These are phyloP conservation scores for Fragosphaeria purpurea DNA, from an alignment of 2,329 filamentous ascomycete species.

Conservation along the genomic window DNA sequence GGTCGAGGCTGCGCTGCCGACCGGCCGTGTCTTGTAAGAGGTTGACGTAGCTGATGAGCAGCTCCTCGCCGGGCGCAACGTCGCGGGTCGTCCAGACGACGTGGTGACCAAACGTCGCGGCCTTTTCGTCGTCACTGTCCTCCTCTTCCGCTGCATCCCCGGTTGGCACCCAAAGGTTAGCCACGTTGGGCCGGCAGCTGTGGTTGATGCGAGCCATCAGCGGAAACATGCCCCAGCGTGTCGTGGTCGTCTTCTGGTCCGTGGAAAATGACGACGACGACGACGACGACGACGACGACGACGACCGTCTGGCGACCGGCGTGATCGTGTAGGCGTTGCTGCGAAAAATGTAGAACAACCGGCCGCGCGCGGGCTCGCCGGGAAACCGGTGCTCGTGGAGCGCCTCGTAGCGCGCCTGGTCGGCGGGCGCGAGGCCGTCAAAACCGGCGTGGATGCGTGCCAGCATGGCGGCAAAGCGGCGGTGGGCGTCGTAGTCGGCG, in stretches of 20 bases:
- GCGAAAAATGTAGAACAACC: conserved; percentile 25
- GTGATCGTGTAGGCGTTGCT: conserved; percentile 28
- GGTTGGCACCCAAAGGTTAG: conserved; percentile 21
- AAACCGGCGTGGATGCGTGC: conserved; percentile 18
- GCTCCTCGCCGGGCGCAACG: conserved; percentile 24
- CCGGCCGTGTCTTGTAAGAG: conserved; percentile 19
- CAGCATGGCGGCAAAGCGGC: conserved; percentile 22
- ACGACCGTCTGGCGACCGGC: neutral
- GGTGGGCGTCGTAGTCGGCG: no score
- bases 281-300: no score
- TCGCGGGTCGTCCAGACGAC: conserved; percentile 21
- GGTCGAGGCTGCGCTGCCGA: conserved; percentile 21
- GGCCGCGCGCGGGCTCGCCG: conserved; percentile 14
- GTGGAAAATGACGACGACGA: no score
- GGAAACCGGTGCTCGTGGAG: conserved; percentile 18
- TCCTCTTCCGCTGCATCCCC: neutral
- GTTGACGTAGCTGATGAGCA: conserved; percentile 26
- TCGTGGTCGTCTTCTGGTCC: no score
- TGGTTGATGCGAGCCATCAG: conserved; percentile 29
- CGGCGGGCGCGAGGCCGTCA: conserved; percentile 15
- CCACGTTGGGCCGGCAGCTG: conserved; percentile 27
- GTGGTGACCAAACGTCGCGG: conserved; percentile 18
- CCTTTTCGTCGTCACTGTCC: conserved; percentile 11
- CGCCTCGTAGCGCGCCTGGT: conserved; percentile 19
- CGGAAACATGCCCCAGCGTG: conserved; percentile 20